phyloP scores from a whole-genome alignment of 768 basidiomycete genomes.

The Kockovaella imperatae region DNA sequence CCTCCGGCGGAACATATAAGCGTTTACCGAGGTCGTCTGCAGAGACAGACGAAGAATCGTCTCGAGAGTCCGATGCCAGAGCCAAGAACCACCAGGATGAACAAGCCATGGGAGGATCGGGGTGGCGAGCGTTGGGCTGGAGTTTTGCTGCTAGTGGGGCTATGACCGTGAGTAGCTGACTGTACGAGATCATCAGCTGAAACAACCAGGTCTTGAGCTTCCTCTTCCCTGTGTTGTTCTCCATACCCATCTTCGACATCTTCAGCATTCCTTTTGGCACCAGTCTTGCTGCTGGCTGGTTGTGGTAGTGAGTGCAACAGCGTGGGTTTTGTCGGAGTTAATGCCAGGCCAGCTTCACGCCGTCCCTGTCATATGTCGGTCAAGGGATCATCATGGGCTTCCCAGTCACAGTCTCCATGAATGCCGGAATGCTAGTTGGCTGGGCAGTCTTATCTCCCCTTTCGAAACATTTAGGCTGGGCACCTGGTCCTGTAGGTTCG shows the following conservation, averaged over 20 bases:
- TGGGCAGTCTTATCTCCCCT: conserved; percentile 92
- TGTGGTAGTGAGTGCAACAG: conserved; percentile 57
- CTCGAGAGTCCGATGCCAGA: too few species aligned
- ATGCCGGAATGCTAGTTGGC: conserved; percentile 87
- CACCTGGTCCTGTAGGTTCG: conserved; percentile 81
- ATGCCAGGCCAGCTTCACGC: conserved; percentile 55
- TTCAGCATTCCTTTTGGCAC: conserved; percentile 54
- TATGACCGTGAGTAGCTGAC: conserved; percentile 60
- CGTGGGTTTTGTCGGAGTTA: background rate
- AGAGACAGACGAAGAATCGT: conserved; percentile 7
- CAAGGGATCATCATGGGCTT: conserved; percentile 99
- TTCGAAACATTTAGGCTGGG: conserved; percentile 76
- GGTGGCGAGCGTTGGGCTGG: conserved; percentile 68
- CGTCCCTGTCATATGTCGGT: conserved; percentile 83
- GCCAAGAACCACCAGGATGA: too few species aligned
- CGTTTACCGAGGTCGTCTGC: conserved; percentile 33
- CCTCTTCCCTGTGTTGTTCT: conserved; percentile 80
- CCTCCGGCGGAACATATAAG: conserved; percentile 37
- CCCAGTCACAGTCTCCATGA: conserved; percentile 89
- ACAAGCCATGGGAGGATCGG: conserved; percentile 53
- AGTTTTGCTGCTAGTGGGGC: conserved; percentile 69
- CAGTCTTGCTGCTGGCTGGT: conserved; percentile 75
- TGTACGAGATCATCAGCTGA: background rate
- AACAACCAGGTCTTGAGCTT: conserved; percentile 64
- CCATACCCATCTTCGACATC: conserved; percentile 60